Base-by-base conservation (phyloP, 2,329 filamentous ascomycete species). In the Diplodia scrobiculata region DNA sequence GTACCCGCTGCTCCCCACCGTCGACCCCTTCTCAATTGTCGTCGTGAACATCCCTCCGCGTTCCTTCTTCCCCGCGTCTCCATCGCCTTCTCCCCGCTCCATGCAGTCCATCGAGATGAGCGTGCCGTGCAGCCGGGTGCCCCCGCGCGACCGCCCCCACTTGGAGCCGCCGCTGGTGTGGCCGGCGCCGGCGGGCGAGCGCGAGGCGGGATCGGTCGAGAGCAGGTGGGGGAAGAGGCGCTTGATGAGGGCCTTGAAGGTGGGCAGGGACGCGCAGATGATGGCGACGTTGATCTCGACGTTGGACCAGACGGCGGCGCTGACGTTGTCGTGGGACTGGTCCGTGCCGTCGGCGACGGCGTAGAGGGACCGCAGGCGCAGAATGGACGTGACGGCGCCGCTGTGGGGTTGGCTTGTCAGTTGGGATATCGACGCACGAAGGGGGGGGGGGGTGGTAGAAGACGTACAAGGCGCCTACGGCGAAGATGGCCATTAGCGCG, bases 401-500 rank as follows among this genome's bases (percentile, higher is more conserved):
- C 29, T 32, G 29, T 32, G 29, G 29, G 2, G 7, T 32, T 32
- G 5, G 17, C 1, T 2, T 0, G 27, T n/a, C 0, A 19, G 25
- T 54, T 25, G 21, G 21, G 21, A 25, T 25, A 3, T 25, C 21
- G 21, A 25, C 21, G 21, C 21, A 3, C 21, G 17, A 17, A n/a
- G 9, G 3, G 25, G 0, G 52, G 53, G 32, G 1, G 29, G 10
- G 55, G 14, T 10, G 21, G 5, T 10, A 2, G 2, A 34, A 1
- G 68, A n/a, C n/a, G 69, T 69, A 73, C 68, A 76, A 67, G 27
- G 70, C 69, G 38, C 75, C 75, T 19, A 76, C 67, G 9, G 72
- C 74, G 66, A 76, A 77, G 4, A 77, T 70, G 32, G 68, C 73
- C 69, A 76, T 75, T 29, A 77, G 67, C 5, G 73, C 68, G 36